Evolutionary conservation across 495 filamentous ascomycete genomes (phyloP), one percentile per base, ranked within the genome.

Genomic region (Lepidopterella palustris): DNA sequence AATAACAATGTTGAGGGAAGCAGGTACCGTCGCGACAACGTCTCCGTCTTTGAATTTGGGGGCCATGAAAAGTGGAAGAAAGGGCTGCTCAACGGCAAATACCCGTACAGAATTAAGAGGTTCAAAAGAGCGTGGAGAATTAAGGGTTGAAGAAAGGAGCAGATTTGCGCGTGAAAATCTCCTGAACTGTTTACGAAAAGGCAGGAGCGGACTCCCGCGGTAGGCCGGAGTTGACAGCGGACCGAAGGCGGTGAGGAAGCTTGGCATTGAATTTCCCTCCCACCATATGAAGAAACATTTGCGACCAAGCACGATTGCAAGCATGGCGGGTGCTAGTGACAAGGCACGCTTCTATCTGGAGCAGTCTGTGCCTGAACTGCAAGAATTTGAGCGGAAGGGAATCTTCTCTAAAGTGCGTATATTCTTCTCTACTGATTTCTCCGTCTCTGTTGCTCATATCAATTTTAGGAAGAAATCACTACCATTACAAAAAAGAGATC

Each of bases 281-380:
- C 21, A 21, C 11, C n/a, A 50, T 50, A 18, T 21, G 3, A 20
- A 42, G 35, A 11, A 42, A 42, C 3, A 42, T 11, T 13, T 42
- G 35, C 10, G 13, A 42, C 35, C 3, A 42, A 42, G 13, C 10
- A 18, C 35, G 13, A 42, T 42, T 42, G 3, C 48, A 62, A 79
- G 42, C 53, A 96, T 96, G 91, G 83, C 89, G 0, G 82, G 81
- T 45, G 83, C 89, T 42, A 88, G 87, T 60, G 95, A 98, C 70
- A 97, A 96, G 74, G 92, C 92, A 18, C 88, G 92, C 26, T 97
- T 91, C 74, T 96, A 87, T 71, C 79, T 97, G 45, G 93, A 98
- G 75, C 85, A 90, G 61, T 87, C 87, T 5, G 88, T 95, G 32
- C 89, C 92, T 5, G 90, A 96, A 71, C 82, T 98, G 35, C 89